Evolutionary conservation across 345 rosid genomes (phyloP).

Genomic region (thale cress (Arabidopsis thaliana)): TAIR10.1 NC_003074.8:9026501-9027000

Average conservation of each 20-base stretch:
- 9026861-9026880: slow-evolving; percentile 47
- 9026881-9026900: slow-evolving; percentile 44
- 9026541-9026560: slow-evolving; percentile 81
- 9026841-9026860: slow-evolving; percentile 36
- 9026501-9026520: slow-evolving; percentile 58
- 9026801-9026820: slow-evolving; percentile 44
- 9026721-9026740: slow-evolving; percentile 55
- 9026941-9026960: slow-evolving; percentile 59
- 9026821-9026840: slow-evolving; percentile 46
- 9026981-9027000: slow-evolving; percentile 43
- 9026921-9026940: slow-evolving; percentile 45
- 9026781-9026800: slow-evolving; percentile 46
- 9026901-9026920: slow-evolving; percentile 44
- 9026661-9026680: slow-evolving; percentile 63
- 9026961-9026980: slow-evolving; percentile 50
- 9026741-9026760: slow-evolving; percentile 53
- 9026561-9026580: slow-evolving; percentile 68
- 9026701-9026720: slow-evolving; percentile 52
- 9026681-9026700: slow-evolving; percentile 52
- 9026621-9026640: slow-evolving; percentile 55
- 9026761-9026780: slow-evolving; percentile 44
- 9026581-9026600: slow-evolving; percentile 72
- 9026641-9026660: slow-evolving; percentile 65
- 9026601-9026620: slow-evolving; percentile 74
- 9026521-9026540: slow-evolving; percentile 60